Base-by-base conservation (phyloP, 2,329 filamentous ascomycete genomes). In the Coniochaeta prunicola region DNA sequence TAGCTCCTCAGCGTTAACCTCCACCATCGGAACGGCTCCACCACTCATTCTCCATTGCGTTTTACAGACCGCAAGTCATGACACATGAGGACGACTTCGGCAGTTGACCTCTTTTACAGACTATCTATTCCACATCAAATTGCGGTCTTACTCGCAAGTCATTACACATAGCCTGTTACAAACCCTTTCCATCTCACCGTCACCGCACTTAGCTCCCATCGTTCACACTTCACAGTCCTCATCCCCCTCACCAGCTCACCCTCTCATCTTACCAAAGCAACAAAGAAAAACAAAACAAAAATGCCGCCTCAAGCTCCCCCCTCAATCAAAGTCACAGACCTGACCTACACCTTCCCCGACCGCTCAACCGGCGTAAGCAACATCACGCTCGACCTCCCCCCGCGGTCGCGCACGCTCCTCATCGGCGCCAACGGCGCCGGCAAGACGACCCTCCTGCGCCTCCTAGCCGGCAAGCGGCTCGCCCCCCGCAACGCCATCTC, bases 361-460 rank as follows among this genome's bases (percentile, higher is more conserved):
- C 88, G 89, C 70, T 87, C 87, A 50, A 84, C 82, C n/a, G 94
- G 93, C 59, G 80, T 99, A 33, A 77, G 81, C 56, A 76, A 92
- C 72, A 83, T 99, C 67, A 80, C 77, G 28, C 82, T 99, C 58
- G 79, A 86, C 61, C 84, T 97, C 26, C 93, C 94, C 3, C 79
- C 91, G 0, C 86, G 89, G 59, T 94, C 90, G 60, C 89, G 94
- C 62, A 96, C 93, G 1, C 84, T 97, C 15, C 82, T 97, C 42
- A 96, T 97, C 69, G 94, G 94, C 67, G 93, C 94, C 71, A 99
- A 99, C 74, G 94, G 94, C 63, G 93, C 94, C 21, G 94, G 94
- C 64, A 99, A 99, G 77, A 97, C 94, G 9, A 99, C 94, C 0
- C 87, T 99, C 59, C 87, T 99, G 53, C 92, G 92, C 61, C 89